phyloP scores from a whole-genome alignment of 768 basidiomycete species.

The Boletus subcaerulescens region DNA sequence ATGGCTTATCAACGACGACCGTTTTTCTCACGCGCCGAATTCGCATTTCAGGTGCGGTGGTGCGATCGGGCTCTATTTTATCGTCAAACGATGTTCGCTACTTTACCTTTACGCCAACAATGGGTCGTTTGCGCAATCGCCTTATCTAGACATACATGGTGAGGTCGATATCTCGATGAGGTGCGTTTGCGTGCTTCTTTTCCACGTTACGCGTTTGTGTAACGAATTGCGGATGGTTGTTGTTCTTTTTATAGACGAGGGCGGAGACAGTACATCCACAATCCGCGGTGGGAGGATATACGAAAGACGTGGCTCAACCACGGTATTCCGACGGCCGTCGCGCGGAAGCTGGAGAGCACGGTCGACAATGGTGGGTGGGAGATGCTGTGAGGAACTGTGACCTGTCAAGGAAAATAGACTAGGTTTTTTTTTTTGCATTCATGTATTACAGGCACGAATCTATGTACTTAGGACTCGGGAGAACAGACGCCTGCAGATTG shows the following conservation, averaged over 20 bases:
- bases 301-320: constrained; percentile 90
- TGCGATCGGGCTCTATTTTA: constrained; percentile 83
- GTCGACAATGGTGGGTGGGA: constrained; percentile 95
- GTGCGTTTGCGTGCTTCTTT: constrained; percentile 38
- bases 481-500: not conserved
- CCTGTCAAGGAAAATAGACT: not conserved
- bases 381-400: constrained; percentile 48
- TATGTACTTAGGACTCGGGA: not conserved
- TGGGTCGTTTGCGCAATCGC: constrained; percentile 85
- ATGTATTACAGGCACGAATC: not conserved
- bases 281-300: constrained; percentile 85
- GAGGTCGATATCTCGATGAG: constrained; percentile 92
- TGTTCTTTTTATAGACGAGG: constrained; percentile 58
- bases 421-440: not conserved
- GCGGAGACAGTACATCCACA: constrained; percentile 83
- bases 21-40: too few species aligned
- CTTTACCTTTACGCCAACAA: constrained; percentile 85
- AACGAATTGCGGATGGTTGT: not conserved
- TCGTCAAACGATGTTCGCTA: constrained; percentile 88
- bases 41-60: constrained; percentile 72
- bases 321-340: constrained; percentile 84
- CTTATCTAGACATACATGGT: constrained; percentile 92
- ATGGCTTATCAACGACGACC: too few species aligned
- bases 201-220: not conserved
- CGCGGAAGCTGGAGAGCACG: constrained; percentile 82